phyloP scores from a whole-genome alignment of 805 yeast species.

The Ogataea henricii region DNA sequence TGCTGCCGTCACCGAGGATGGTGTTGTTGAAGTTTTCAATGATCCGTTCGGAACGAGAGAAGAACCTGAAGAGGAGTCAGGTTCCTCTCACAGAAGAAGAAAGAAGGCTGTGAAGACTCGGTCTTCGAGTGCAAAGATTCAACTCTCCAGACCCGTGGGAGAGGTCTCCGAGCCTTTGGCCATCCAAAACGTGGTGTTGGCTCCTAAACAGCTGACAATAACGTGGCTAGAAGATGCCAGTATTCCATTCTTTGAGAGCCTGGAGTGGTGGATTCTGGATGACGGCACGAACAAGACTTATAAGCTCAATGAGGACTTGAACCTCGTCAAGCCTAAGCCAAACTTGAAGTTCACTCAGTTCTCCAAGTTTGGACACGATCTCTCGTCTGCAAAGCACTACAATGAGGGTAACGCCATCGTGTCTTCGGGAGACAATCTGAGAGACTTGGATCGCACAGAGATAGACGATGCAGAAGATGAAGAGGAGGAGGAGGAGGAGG shows the following conservation, averaged over 20 bases:
- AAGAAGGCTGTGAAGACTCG: conserved; percentile 52
- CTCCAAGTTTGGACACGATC: conserved; percentile 49
- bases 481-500: conserved; percentile 33
- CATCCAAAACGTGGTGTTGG: conserved; percentile 25
- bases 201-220: conserved; percentile 41
- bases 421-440: conserved; percentile 63
- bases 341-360: conserved; percentile 43
- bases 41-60: conserved; percentile 44
- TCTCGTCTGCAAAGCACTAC: conserved; percentile 55
- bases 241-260: conserved; percentile 55
- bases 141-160: conserved; percentile 47
- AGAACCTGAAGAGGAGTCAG: conserved; percentile 13
- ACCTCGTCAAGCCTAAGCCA: conserved; percentile 42
- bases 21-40: conserved; percentile 69
- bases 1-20: conserved; percentile 71
- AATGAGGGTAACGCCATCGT: conserved; percentile 63
- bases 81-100: conserved; percentile 42
- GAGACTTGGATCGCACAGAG: conserved; percentile 52
- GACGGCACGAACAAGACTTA: conserved; percentile 26
- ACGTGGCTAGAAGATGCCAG: conserved; percentile 67
- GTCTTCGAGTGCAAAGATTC: conserved; percentile 47
- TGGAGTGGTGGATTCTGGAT: conserved; percentile 46
- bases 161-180: conserved; percentile 34
- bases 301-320: conserved; percentile 29
- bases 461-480: no score